Base-by-base conservation (phyloP, 371 early-diverging fungal species). In the Mortierella sp. region DNA sequence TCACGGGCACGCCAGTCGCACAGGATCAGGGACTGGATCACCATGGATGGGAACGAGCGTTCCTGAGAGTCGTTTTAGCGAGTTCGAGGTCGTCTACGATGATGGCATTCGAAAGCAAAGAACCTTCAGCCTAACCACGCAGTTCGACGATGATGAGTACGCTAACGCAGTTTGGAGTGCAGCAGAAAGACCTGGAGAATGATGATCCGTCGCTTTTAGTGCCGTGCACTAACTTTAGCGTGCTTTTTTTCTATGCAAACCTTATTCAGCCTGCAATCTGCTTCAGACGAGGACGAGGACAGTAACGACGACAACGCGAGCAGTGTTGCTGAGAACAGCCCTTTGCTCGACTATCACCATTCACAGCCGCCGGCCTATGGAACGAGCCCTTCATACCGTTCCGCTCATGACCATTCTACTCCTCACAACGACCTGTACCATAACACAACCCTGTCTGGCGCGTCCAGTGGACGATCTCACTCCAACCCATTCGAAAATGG, bases 21-120 rank as follows among this genome's bases (percentile, higher is more conserved):
- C 50, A 31, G 60, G 63, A 19, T 61, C 66, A 13, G 64, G 55
- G 1, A 24, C 41, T 0, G 69, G 62, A 24, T 63, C 59, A 8
- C 12, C 26, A 1, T 58, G 56, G 54, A 58, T 69, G 62, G 63
- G 62, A 12, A 61, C 67, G 18, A 76, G 78, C 19, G 18, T 66
- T 18, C 63, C 78, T 2, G 78, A 76, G 27, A 70, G 70, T 48
- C 62, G 78, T 2, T 55, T 66, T 26, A 76, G 78, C 31, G 78
- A 66, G 45, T 76, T 76, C 58, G 78, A 76, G 60, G 78, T 76
- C 19, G 78, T 76, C 1, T 76, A 76, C 27, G 78, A 76, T 27
- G 70, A 76, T 28, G 78, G 78, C 19, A 52, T 76, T 24, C 70
- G 78, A 30, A 76, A 70, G 53, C 78, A 76, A 31, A 61, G 78